These are phyloP conservation scores for Trametes polyzona DNA, from an alignment of 1,284 basidiomycete species.

Conservation along the genomic window DNA sequence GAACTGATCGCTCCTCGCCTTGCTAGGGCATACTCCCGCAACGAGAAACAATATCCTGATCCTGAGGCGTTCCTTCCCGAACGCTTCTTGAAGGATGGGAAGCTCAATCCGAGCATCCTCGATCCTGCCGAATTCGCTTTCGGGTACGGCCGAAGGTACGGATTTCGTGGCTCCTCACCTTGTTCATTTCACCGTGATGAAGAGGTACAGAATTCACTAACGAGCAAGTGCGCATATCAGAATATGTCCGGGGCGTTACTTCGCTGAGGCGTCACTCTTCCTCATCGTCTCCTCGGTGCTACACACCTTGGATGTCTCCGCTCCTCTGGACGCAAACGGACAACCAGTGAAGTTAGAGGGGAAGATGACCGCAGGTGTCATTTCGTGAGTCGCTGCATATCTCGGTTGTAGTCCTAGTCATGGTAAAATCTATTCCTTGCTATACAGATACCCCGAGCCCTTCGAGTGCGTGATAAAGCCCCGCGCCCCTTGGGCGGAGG, in stretches of 20 bases:
- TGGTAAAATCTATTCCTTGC: too few species aligned
- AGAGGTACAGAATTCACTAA: too few species aligned
- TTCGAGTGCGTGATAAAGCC: constrained; percentile 13
- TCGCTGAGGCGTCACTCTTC: constrained; percentile 11
- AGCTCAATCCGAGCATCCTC: background rate
- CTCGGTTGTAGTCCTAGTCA: too few species aligned
- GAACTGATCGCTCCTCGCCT: background rate
- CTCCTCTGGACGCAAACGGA: background rate
- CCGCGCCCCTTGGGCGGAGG: constrained; percentile 1
- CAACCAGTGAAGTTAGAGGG: background rate
- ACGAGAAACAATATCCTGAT: background rate
- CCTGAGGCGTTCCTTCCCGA: constrained; percentile 4
- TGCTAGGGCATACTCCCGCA: constrained; percentile 3
- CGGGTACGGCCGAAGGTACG: constrained; percentile 6
- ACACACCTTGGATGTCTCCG: background rate
- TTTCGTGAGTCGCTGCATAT: background rate
- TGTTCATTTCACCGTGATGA: background rate
- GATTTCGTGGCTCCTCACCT: too few species aligned
- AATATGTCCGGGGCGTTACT: constrained; percentile 11
- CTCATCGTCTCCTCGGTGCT: constrained; percentile 12
- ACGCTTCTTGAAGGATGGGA: constrained; percentile 6
- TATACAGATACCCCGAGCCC: constrained; percentile 14
- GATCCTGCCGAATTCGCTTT: constrained; percentile 4
- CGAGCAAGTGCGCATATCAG: background rate
- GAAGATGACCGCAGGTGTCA: background rate